Evolutionary conservation across 73 alveolate species (phyloP).

Genomic region (Paramecium primaurelia): DNA sequence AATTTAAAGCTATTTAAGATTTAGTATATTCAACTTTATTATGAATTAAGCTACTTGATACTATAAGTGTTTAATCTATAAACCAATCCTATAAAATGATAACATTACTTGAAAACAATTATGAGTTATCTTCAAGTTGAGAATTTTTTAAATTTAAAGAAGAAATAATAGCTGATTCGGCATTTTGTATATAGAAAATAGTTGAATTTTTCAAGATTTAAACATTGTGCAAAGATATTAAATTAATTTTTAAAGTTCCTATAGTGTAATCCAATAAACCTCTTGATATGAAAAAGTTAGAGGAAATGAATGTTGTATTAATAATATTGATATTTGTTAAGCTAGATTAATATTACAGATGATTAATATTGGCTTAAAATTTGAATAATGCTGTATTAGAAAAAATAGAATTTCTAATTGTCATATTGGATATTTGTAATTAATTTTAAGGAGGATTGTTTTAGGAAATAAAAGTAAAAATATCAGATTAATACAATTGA

Average conservation of each 20-base stretch:
- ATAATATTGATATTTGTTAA: not conserved
- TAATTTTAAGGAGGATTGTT: not conserved
- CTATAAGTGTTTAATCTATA: not conserved
- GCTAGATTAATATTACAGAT: not conserved
- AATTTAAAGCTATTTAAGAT: not conserved
- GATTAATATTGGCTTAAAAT: not conserved
- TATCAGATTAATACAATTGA: not conserved
- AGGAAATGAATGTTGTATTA: not conserved
- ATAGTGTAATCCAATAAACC: not conserved
- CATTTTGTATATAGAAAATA: not conserved
- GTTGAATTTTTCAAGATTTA: not conserved
- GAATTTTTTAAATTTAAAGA: not conserved
- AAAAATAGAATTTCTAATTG: not conserved
- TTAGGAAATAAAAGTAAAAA: not conserved
- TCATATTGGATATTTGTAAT: not conserved
- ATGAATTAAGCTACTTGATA: not conserved
- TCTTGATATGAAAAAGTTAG: not conserved
- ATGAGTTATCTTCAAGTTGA: not conserved
- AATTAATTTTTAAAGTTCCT: not conserved
- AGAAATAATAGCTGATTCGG: not conserved
- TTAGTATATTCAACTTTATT: not conserved
- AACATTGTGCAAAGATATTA: not conserved
- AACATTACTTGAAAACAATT: not conserved
- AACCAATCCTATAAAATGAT: not conserved
- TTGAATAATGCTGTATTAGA: not conserved